Evolutionary conservation across 768 basidiomycete genomes (phyloP).

Genomic region (Sporobolomyces roseus): DNA sequence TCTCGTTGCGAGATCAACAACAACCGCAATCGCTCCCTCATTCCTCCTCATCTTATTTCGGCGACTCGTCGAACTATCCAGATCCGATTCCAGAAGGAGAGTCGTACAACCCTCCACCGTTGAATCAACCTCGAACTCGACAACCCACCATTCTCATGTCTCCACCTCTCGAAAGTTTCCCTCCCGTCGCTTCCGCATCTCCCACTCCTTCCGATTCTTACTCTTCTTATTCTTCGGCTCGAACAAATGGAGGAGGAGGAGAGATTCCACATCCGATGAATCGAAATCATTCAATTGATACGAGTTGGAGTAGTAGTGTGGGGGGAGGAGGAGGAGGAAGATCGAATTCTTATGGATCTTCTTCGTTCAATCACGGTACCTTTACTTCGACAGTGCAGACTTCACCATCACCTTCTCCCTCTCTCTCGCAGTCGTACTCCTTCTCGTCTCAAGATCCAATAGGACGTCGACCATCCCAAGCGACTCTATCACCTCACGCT

Average conservation of each 20-base stretch:
- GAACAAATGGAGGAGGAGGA: too few relatives aligned
- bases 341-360: slow-evolving; percentile 6
- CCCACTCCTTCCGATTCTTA: background rate
- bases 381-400: background rate
- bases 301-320: slow-evolving; percentile 6
- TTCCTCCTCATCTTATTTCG: background rate
- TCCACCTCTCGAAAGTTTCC: slow-evolving; percentile 16
- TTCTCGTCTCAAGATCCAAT: background rate
- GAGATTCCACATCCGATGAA: background rate
- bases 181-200: background rate
- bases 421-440: slow-evolving; percentile 7
- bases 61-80: background rate
- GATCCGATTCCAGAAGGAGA: slow-evolving; percentile 8
- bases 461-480: background rate
- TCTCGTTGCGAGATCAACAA: background rate
- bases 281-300: background rate
- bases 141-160: slow-evolving; percentile 33
- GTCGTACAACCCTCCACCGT: background rate
- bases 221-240: background rate
- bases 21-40: background rate
- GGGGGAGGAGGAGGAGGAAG: background rate
- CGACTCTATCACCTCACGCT: slow-evolving; percentile 15
- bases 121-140: background rate
- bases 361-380: background rate
- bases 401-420: background rate